Conservation (phyloP, 352 stramenopile species). For the Halophytophthora batemanensis region DNA sequence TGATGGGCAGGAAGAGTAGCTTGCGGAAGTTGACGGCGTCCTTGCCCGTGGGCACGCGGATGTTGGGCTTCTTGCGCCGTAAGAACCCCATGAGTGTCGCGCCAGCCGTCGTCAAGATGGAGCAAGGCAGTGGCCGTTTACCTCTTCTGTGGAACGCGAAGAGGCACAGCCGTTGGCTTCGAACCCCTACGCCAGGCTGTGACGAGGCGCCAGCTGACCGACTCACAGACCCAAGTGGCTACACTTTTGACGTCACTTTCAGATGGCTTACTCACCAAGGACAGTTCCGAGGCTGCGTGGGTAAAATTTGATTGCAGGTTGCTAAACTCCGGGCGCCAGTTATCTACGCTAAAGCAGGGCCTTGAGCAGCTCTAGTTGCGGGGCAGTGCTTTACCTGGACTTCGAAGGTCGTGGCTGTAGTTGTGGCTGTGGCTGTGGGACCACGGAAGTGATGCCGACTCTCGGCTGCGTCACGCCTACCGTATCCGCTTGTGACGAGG, state of each 20-base stretch:
- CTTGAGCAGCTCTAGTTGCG: no score
- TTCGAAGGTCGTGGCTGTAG: not conserved
- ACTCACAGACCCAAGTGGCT: no score
- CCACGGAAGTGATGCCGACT: conserved; percentile 10
- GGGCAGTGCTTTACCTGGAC: not conserved
- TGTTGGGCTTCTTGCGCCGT: conserved; percentile 56
- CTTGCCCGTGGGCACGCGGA: conserved; percentile 64
- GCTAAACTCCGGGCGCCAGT: not conserved
- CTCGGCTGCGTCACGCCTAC: conserved; percentile 7
- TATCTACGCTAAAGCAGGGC: not conserved
- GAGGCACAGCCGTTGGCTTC: no score
- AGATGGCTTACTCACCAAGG: no score
- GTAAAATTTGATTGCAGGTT: no score
- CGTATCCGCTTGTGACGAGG: conserved; percentile 37
- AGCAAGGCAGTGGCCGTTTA: no score
- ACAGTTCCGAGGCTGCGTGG: no score
- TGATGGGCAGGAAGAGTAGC: conserved; percentile 66
- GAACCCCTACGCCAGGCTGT: no score
- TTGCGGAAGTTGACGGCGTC: conserved; percentile 81
- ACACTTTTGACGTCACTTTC: no score
- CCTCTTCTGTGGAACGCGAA: not conserved
- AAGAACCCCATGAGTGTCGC: conserved; percentile 52
- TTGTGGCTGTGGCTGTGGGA: conserved; percentile 9
- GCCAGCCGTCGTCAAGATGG: conserved; percentile 5
- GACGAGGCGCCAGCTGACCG: no score